phyloP scores from a whole-genome alignment of 768 basidiomycete species.

The Xerocomellus chrysenteron region DNA sequence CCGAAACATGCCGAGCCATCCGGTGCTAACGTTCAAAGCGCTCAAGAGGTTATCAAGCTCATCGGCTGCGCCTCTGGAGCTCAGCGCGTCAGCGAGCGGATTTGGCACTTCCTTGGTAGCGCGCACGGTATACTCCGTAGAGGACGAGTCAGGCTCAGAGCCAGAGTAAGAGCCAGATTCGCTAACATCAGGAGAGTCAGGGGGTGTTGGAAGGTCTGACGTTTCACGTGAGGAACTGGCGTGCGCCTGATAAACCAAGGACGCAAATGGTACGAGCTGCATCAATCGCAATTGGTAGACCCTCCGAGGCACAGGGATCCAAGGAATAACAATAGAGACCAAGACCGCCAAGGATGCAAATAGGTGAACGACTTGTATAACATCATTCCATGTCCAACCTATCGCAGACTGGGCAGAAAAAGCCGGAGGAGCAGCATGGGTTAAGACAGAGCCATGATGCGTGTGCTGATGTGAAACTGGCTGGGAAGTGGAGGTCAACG shows the following conservation, averaged over 20 bases:
- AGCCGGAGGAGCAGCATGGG: slow-evolving; percentile 29
- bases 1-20: slow-evolving; percentile 37
- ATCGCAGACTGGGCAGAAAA: slow-evolving; percentile 18
- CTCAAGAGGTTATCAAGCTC: slow-evolving; percentile 41
- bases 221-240: not conserved
- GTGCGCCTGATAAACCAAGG: slow-evolving; percentile 7
- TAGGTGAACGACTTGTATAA: slow-evolving; percentile 64
- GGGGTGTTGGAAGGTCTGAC: slow-evolving; percentile 29
- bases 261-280: slow-evolving; percentile 27
- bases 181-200: slow-evolving; percentile 24
- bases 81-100: slow-evolving; percentile 31
- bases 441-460: slow-evolving; percentile 60
- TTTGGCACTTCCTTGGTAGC: slow-evolving; percentile 11
- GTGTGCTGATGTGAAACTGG: slow-evolving; percentile 39
- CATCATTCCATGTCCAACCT: slow-evolving; percentile 49
- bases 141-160: slow-evolving; percentile 31
- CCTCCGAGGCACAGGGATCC: slow-evolving; percentile 37
- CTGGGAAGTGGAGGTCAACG: slow-evolving; percentile 47
- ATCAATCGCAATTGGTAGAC: slow-evolving; percentile 23
- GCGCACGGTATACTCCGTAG: slow-evolving; percentile 28
- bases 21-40: slow-evolving; percentile 40
- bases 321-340: slow-evolving; percentile 50
- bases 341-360: slow-evolving; percentile 64
- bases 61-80: slow-evolving; percentile 34
- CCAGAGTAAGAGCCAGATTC: slow-evolving; percentile 27